phyloP scores from a whole-genome alignment of 805 yeast genomes.

The Kluyveromyces nonfermentans region DNA sequence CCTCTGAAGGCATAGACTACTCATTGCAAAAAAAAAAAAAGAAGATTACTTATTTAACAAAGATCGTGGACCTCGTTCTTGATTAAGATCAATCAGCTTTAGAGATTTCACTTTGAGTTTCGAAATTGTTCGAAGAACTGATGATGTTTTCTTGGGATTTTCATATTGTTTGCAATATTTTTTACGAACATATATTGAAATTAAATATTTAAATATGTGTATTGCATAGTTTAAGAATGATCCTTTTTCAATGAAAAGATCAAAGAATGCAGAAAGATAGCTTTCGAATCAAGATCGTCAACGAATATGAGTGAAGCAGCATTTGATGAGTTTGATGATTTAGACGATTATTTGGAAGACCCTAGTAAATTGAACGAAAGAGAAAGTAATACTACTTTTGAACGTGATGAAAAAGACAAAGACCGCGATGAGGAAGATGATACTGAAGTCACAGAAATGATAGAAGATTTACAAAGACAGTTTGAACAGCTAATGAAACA shows the following conservation, averaged over 20 bases:
- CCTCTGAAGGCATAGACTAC: conserved; percentile 64
- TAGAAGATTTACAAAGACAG: conserved; percentile 20
- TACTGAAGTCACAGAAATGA: conserved; percentile 27
- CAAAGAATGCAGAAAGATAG: conserved; percentile 3
- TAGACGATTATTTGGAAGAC: conserved; percentile 63
- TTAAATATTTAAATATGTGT: too few species aligned
- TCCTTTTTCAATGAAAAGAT: background rate
- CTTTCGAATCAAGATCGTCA: background rate
- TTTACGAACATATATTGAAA: background rate
- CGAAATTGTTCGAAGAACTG: background rate
- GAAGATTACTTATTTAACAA: too few species aligned
- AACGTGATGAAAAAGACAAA: conserved; percentile 6
- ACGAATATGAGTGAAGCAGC: conserved; percentile 5
- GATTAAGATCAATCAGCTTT: too few species aligned
- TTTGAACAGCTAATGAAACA: conserved; percentile 19
- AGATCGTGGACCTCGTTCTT: too few species aligned
- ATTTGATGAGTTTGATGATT: conserved; percentile 55
- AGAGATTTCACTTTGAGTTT: too few species aligned
- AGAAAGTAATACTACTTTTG: conserved; percentile 11
- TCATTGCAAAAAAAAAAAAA: conserved; percentile 23
- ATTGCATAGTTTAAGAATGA: background rate
- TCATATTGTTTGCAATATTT: background rate
- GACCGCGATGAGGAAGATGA: conserved; percentile 8
- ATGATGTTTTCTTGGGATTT: background rate
- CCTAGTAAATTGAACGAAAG: conserved; percentile 10